Base-by-base conservation (phyloP, 441 rosid genomes). In the Sinapis alba region DNA sequence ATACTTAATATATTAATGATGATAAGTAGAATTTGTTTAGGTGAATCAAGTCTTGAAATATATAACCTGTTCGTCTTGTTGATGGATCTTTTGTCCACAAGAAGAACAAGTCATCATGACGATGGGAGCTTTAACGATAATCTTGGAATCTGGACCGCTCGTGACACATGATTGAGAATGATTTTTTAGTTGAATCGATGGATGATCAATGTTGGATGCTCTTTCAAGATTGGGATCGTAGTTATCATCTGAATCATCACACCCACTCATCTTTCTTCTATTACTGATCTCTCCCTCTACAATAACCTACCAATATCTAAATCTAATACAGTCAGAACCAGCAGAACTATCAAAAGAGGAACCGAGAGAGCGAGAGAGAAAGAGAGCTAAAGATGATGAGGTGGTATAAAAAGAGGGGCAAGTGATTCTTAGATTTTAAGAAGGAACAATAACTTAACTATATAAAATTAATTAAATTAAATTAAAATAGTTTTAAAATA, bases 1-100 rank as follows among this genome's bases (percentile, higher is more conserved):
- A 65, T 19, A 73, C 15, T 2, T 1, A 2, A 57, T 57, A 18
- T 67, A 47, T 47, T 15, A 1, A 43, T 43, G 53, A 45, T 15
- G 54, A 15, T 50, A 32, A 15, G 0, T 45, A 74, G 19, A 51
- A 10, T 8, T 38, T 19, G 5, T 41, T 53, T 69, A 56, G 70
- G 54, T 63, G 26, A 32, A 43, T 16, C 19, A 63, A 12, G 50
- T 36, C 51, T 71, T 57, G 26, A 74, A 16, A 62, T 28, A 3
- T 15, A 23, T n/a, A 51, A 89, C 98, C 95, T 88, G 96, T 71
- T 89, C 86, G 43, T 86, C 87, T 45, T 81, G 78, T 34, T 81
- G 82, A 47, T 69, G 76, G n/a, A 87, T 80, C 69, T 21, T 75
- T 28, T 86, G 92, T 75, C 98, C 98, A 73, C 99, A 96, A 4